These are phyloP conservation scores for Talaromyces pinophilus DNA, from an alignment of 2,329 filamentous ascomycete species.

Conservation along the genomic window DNA sequence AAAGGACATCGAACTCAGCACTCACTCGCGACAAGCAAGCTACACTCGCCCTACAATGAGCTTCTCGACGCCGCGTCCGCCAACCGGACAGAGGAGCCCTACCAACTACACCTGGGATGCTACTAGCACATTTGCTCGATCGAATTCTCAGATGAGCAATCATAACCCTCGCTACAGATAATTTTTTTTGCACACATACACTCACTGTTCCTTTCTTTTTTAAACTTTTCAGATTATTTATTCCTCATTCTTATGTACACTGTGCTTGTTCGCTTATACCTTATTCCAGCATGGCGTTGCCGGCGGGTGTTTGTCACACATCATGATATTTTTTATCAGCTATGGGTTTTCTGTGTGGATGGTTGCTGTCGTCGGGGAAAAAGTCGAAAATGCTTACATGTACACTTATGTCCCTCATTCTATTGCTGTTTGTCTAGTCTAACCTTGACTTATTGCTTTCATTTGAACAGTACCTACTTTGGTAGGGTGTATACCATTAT, in stretches of 20 bases:
- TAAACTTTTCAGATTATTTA: neutral
- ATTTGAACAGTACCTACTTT: neutral
- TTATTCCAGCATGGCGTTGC: slow-evolving; percentile 23
- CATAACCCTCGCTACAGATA: slow-evolving; percentile 17
- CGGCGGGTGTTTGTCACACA: slow-evolving; percentile 19
- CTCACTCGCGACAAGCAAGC: slow-evolving; percentile 14
- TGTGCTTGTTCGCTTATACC: slow-evolving; percentile 15
- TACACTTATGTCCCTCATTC: slow-evolving; percentile 1
- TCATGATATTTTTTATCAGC: neutral
- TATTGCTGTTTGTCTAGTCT: neutral
- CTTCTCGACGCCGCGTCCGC: slow-evolving; percentile 22
- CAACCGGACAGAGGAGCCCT: slow-evolving; percentile 10
- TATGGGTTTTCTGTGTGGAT: slow-evolving; percentile 8
- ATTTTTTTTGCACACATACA: neutral
- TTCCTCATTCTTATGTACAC: neutral
- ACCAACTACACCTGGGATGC: slow-evolving; percentile 19
- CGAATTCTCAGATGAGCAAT: slow-evolving; percentile 22
- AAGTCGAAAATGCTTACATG: slow-evolving; percentile 12
- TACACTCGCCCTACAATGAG: slow-evolving; percentile 20
- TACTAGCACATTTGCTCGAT: slow-evolving; percentile 22
- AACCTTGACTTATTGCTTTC: neutral
- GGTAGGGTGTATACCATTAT: neutral
- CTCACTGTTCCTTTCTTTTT: slow-evolving; percentile 3
- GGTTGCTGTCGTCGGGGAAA: neutral
- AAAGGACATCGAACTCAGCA: slow-evolving; percentile 9